Conservation (phyloP, 129 eudicot genomes). For the Heracleum sosnowskyi region DNA sequence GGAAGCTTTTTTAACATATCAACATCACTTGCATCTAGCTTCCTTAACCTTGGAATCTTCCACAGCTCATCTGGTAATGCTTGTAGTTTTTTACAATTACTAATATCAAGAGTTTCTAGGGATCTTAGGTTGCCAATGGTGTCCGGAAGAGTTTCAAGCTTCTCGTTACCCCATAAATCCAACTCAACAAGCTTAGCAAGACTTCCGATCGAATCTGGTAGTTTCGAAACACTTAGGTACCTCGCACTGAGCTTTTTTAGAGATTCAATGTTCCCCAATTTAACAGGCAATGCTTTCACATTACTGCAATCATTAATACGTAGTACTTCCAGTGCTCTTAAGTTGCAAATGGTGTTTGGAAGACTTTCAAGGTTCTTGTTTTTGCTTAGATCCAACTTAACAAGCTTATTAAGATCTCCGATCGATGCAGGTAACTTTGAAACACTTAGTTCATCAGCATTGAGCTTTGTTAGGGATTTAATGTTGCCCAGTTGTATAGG, state of each 20-base stretch:
- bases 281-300: background rate
- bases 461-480: background rate
- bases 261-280: background rate
- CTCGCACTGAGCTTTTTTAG: background rate
- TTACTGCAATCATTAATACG: background rate
- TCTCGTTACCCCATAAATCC: background rate
- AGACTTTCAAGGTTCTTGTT: background rate
- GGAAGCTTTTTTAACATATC: background rate
- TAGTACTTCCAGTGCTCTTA: background rate
- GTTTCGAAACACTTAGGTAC: background rate
- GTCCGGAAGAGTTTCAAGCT: background rate
- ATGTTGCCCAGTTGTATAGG: background rate
- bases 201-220: background rate
- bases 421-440: background rate
- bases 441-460: background rate
- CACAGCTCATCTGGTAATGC: background rate
- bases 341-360: background rate
- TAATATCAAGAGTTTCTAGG: background rate
- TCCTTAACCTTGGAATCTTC: background rate
- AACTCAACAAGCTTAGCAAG: background rate
- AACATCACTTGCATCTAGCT: background rate
- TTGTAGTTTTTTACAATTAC: rapidly evolving
- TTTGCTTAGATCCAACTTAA: background rate
- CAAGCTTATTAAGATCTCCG: background rate
- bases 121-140: background rate